phyloP scores from a whole-genome alignment of 2,329 filamentous ascomycete genomes.

The Arthrinium puccinioides region DNA sequence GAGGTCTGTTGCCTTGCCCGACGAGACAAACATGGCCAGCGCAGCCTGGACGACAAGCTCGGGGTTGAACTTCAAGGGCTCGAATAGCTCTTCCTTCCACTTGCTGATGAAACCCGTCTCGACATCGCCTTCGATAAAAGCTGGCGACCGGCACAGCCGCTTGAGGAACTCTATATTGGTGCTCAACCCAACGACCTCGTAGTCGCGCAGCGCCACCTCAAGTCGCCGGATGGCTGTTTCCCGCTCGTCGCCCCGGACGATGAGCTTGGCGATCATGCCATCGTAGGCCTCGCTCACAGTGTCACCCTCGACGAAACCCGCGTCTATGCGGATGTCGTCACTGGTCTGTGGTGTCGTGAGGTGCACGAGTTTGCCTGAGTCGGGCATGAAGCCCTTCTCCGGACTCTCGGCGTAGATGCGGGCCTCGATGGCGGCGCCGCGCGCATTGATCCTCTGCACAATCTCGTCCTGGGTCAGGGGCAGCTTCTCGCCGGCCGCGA shows the following conservation, averaged over 20 bases:
- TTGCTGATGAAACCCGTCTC: slow-evolving; percentile 97
- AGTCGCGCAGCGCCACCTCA: slow-evolving; percentile 71
- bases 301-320: slow-evolving; percentile 85
- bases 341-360: slow-evolving; percentile 64
- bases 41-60: slow-evolving; percentile 86
- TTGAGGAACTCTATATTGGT: slow-evolving; percentile 98
- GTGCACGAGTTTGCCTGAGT: slow-evolving; percentile 82
- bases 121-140: slow-evolving; percentile 80
- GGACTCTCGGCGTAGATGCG: slow-evolving; percentile 96
- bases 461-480: slow-evolving; percentile 56
- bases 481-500: slow-evolving; percentile 49
- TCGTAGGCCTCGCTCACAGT: slow-evolving; percentile 93
- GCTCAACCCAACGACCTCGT: slow-evolving; percentile 85
- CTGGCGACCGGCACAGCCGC: slow-evolving; percentile 69
- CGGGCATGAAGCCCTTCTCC: slow-evolving; percentile 84
- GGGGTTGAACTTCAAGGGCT: slow-evolving; percentile 48
- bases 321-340: slow-evolving; percentile 80
- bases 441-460: slow-evolving; percentile 63
- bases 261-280: slow-evolving; percentile 98
- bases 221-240: slow-evolving; percentile 79
- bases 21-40: slow-evolving; percentile 53
- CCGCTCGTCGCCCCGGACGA: slow-evolving; percentile 74
- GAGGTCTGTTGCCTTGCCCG: slow-evolving; percentile 17
- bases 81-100: slow-evolving; percentile 73
- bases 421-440: slow-evolving; percentile 88